phyloP scores from a whole-genome alignment of 176 grass and related monocot genomes.

The Oryza meyeriana region DNA sequence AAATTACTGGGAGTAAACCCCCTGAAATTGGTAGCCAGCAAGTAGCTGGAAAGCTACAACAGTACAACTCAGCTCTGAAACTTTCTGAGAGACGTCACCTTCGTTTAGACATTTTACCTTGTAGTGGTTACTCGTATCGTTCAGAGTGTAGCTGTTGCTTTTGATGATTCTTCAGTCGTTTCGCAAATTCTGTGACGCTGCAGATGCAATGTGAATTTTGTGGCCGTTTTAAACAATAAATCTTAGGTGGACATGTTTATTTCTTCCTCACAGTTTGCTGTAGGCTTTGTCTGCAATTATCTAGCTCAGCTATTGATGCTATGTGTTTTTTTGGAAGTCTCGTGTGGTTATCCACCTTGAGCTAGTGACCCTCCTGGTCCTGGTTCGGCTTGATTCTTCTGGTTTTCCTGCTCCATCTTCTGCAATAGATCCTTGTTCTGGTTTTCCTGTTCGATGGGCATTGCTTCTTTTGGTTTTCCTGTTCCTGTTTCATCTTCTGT shows the following conservation, averaged over 20 bases:
- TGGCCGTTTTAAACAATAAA: background rate
- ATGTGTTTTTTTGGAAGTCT: background rate
- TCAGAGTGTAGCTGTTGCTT: background rate
- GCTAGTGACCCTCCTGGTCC: background rate
- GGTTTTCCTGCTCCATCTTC: no score
- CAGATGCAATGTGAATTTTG: background rate
- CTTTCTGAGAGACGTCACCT: background rate
- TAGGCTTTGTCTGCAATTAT: background rate
- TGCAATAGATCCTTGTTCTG: no score
- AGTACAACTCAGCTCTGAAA: background rate
- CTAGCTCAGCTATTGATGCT: no score
- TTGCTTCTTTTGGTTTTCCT: no score
- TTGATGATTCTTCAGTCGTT: background rate
- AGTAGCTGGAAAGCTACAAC: background rate
- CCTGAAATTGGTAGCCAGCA: background rate
- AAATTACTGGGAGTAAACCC: background rate
- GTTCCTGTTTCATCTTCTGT: no score
- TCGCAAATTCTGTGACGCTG: background rate
- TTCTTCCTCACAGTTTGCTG: background rate
- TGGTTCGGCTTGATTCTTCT: no score
- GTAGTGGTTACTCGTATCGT: background rate
- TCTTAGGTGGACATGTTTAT: background rate
- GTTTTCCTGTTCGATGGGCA: no score
- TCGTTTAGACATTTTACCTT: conserved; percentile 1
- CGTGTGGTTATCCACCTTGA: background rate